Conservation (phyloP, 2,329 filamentous ascomycete genomes). For the Diplodia sapinea region DNA sequence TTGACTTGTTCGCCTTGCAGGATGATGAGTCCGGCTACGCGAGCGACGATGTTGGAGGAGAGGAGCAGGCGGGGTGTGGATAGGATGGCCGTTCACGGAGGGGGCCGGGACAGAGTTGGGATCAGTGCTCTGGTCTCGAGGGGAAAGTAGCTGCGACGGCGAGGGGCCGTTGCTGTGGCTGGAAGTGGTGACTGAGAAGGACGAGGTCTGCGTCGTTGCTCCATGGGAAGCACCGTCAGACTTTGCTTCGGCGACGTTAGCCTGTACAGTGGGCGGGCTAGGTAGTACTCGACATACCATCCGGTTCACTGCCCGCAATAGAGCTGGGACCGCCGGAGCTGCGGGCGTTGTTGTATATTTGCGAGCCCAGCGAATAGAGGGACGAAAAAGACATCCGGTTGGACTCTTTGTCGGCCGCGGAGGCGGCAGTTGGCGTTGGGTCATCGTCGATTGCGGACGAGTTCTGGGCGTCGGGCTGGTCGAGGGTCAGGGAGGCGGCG, state of each 20-base stretch:
- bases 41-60: conserved; percentile 37
- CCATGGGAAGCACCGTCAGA: conserved; percentile 38
- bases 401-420: conserved; percentile 53
- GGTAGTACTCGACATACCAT: conserved; percentile 42
- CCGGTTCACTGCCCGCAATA: conserved; percentile 52
- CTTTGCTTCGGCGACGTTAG: conserved; percentile 38
- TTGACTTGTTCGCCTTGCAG: conserved; percentile 60
- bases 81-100: conserved; percentile 7
- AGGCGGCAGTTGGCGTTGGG: conserved; percentile 53
- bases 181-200: conserved; percentile 52
- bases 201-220: conserved; percentile 53
- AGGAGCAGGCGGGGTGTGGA: conserved; percentile 9
- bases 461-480: conserved; percentile 40
- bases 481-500: conserved; percentile 28
- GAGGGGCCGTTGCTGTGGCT: conserved; percentile 52
- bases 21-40: conserved; percentile 59
- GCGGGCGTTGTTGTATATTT: conserved; percentile 60
- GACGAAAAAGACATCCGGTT: conserved; percentile 77
- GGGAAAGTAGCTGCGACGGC: conserved; percentile 46
- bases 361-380: conserved; percentile 71
- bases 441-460: conserved; percentile 57
- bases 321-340: conserved; percentile 55
- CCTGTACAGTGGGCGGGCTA: background rate
- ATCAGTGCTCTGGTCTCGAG: conserved; percentile 38
- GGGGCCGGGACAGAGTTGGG: conserved; percentile 23